Evolutionary conservation across 768 basidiomycete species (phyloP).

Genomic region (Serendipita indica): DNA sequence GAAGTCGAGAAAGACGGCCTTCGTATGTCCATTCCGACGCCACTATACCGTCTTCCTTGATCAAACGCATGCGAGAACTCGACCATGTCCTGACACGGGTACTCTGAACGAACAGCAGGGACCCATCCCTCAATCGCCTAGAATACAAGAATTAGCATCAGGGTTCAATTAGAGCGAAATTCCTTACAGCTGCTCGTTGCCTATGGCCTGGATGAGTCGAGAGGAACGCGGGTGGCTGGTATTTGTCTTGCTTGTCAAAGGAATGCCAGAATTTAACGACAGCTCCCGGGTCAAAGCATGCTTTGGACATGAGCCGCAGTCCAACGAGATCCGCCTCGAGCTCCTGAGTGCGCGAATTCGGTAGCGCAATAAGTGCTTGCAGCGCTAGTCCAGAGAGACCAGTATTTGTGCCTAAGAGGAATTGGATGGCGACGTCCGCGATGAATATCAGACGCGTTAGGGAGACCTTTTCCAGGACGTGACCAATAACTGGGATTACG

Average conservation of each 20-base stretch:
- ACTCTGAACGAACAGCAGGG: constrained; percentile 1
- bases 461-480: constrained; percentile 38
- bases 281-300: constrained; percentile 74
- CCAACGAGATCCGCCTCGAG: constrained; percentile 85
- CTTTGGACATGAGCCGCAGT: constrained; percentile 58
- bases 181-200: neutral
- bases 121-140: constrained; percentile 4
- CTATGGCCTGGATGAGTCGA: constrained; percentile 4
- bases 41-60: too few relatives aligned
- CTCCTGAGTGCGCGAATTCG: constrained; percentile 72
- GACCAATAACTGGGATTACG: constrained; percentile 33
- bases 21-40: neutral
- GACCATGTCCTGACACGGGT: neutral
- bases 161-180: neutral
- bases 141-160: neutral
- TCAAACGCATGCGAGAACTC: neutral
- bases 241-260: neutral
- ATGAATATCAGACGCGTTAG: constrained; percentile 28
- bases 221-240: neutral
- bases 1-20: neutral
- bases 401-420: constrained; percentile 28
- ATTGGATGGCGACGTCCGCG: constrained; percentile 29
- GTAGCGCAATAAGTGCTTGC: constrained; percentile 28
- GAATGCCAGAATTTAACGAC: constrained; percentile 29
- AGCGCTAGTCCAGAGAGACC: constrained; percentile 20